phyloP scores from a whole-genome alignment of 148 eudicot genomes.

The Camellia japonica region DNA sequence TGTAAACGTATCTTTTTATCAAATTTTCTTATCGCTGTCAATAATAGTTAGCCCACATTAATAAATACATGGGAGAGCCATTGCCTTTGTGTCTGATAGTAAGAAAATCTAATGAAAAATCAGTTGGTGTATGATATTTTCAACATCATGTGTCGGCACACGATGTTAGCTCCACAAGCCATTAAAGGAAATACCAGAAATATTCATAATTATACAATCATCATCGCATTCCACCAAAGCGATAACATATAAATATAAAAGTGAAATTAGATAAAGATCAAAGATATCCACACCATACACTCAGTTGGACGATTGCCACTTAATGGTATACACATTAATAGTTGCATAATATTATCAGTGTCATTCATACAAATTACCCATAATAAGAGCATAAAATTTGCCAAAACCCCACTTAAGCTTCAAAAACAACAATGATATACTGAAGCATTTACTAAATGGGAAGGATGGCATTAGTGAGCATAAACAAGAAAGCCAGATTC shows the following conservation, averaged over 20 bases:
- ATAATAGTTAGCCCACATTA: no score
- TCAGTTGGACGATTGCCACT: neutral
- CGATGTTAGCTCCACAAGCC: neutral
- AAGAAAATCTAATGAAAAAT: no score
- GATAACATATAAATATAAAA: neutral
- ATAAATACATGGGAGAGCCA: no score
- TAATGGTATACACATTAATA: neutral
- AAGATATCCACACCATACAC: neutral
- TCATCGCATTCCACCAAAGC: no score
- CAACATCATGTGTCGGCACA: no score
- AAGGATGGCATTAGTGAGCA: constrained; percentile 1
- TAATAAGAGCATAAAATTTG: neutral
- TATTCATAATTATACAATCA: no score
- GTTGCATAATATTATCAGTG: no score
- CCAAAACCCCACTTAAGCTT: neutral
- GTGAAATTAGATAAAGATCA: neutral
- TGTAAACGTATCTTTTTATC: no score
- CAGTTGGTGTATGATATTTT: no score
- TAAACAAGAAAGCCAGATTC: neutral
- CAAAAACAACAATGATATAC: neutral
- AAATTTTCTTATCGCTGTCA: no score
- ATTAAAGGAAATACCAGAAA: neutral
- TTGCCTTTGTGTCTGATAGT: no score
- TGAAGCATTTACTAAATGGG: neutral
- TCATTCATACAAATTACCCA: no score